phyloP scores from a whole-genome alignment of 2,329 filamentous ascomycete genomes.

The Colletotrichum simmondsii region DNA sequence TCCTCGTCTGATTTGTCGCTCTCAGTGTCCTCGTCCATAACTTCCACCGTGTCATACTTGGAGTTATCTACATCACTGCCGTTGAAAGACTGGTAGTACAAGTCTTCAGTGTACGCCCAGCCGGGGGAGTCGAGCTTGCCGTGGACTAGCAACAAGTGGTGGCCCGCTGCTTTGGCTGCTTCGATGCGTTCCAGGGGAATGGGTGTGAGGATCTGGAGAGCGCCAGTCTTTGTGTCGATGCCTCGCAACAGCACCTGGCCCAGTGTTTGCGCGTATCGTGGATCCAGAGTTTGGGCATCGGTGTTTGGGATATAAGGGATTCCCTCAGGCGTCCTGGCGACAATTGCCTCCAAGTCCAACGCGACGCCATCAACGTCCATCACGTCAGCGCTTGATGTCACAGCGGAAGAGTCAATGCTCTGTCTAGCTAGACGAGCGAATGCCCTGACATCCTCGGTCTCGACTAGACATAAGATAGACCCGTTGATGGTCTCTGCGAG shows the following conservation, averaged over 20 bases:
- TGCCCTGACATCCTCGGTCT: conserved; percentile 64
- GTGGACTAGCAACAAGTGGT: conserved; percentile 70
- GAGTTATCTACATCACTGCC: conserved; percentile 36
- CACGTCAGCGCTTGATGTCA: conserved; percentile 14
- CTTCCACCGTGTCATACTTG: conserved; percentile 44
- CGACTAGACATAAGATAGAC: conserved; percentile 74
- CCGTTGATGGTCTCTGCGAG: conserved; percentile 76
- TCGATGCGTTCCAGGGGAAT: conserved; percentile 54
- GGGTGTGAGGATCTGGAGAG: conserved; percentile 75
- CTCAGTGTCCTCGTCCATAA: conserved; percentile 47
- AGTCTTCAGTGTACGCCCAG: conserved; percentile 76
- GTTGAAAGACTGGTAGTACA: conserved; percentile 53
- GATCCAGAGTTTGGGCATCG: conserved; percentile 66
- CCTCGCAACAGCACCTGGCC: conserved; percentile 78
- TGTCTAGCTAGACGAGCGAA: conserved; percentile 49
- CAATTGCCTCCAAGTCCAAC: conserved; percentile 38
- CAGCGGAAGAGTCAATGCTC: not conserved
- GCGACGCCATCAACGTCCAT: conserved; percentile 35
- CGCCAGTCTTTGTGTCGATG: conserved; percentile 65
- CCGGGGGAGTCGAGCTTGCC: conserved; percentile 76
- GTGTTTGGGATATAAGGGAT: conserved; percentile 72
- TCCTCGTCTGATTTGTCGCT: conserved; percentile 45
- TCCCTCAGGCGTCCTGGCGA: conserved; percentile 57
- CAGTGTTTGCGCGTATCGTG: conserved; percentile 66
- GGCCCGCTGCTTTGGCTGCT: conserved; percentile 51